A percentile compares a stretch with the other conserved stretches of the same genome.
These are phyloP conservation scores for Citeromyces matritensis DNA, from an alignment of 805 yeast genomes.

Conservation along the genomic window DNA sequence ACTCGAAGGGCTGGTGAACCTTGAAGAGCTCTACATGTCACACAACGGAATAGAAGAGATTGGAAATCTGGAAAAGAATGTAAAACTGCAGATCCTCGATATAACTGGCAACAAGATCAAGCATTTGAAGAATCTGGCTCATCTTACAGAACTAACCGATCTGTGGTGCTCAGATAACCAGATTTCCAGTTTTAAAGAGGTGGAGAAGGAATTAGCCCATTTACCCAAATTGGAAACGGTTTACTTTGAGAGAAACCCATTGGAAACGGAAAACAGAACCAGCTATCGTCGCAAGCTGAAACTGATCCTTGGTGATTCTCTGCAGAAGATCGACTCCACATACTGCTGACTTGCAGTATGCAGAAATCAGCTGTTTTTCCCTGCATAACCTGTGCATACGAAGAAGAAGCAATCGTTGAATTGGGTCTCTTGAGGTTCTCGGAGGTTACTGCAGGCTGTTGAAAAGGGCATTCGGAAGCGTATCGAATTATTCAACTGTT, in stretches of 20 bases:
- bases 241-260: conserved; percentile 87
- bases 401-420: conserved; percentile 1
- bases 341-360: conserved; percentile 15
- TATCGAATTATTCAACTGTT: too few relatives aligned
- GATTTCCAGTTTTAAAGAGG: conserved; percentile 51
- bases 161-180: conserved; percentile 84
- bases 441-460: too few relatives aligned
- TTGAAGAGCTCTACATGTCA: conserved; percentile 80
- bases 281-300: conserved; percentile 76
- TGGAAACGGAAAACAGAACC: conserved; percentile 59
- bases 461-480: too few relatives aligned
- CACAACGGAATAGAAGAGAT: conserved; percentile 66
- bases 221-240: conserved; percentile 68
- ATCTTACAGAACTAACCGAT: conserved; percentile 65
- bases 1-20: conserved; percentile 48
- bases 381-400: neutral
- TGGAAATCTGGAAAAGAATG: conserved; percentile 64
- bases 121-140: conserved; percentile 47
- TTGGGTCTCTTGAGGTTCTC: too few relatives aligned
- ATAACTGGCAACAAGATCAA: conserved; percentile 61
- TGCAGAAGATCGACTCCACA: conserved; percentile 85
- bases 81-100: conserved; percentile 60
- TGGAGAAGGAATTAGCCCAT: conserved; percentile 48
- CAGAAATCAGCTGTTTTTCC: neutral
- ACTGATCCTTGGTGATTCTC: conserved; percentile 53